These are phyloP conservation scores for Thalassiosira profunda DNA, from an alignment of 108 stramenopile genomes.

Conservation along the genomic window DNA sequence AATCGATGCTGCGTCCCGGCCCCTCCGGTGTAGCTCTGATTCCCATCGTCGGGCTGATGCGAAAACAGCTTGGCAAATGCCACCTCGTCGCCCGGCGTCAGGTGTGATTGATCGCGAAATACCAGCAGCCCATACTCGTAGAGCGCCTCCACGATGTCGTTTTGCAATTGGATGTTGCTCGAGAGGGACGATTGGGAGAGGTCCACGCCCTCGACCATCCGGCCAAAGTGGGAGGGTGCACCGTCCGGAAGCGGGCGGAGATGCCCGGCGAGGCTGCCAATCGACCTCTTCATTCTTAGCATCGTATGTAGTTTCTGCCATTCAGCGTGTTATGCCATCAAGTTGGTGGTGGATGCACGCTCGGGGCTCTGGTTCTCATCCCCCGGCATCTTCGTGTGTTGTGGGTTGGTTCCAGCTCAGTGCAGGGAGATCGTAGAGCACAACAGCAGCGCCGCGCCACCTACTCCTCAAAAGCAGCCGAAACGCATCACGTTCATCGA, in stretches of 20 bases:
- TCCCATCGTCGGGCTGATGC: constrained; percentile 6
- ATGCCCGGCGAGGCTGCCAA: background rate
- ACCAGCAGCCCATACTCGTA: constrained; percentile 6
- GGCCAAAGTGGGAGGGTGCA: constrained; percentile 24
- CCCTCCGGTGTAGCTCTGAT: constrained; percentile 8
- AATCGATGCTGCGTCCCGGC: constrained; percentile 17
- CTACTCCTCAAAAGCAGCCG: too few relatives aligned
- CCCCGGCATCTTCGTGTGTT: too few relatives aligned
- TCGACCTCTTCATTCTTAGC: too few relatives aligned
- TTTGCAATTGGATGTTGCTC: background rate
- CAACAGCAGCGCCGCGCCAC: too few relatives aligned
- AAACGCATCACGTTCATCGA: too few relatives aligned
- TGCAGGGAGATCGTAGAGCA: too few relatives aligned
- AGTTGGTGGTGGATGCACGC: background rate
- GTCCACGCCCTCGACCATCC: constrained; percentile 2
- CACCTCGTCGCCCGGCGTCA: constrained; percentile 6
- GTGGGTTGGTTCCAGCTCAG: too few relatives aligned
- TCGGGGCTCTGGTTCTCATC: too few relatives aligned
- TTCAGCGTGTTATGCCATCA: background rate
- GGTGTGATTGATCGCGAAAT: constrained; percentile 6
- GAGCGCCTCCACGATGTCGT: background rate
- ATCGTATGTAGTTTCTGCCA: too few relatives aligned
- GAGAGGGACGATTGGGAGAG: constrained; percentile 7
- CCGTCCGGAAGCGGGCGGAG: background rate
- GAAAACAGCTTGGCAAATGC: constrained; percentile 10